Evolutionary conservation across 2,329 filamentous ascomycete species (phyloP).

Genomic region (Lasiodiplodia hormozganensis): DNA sequence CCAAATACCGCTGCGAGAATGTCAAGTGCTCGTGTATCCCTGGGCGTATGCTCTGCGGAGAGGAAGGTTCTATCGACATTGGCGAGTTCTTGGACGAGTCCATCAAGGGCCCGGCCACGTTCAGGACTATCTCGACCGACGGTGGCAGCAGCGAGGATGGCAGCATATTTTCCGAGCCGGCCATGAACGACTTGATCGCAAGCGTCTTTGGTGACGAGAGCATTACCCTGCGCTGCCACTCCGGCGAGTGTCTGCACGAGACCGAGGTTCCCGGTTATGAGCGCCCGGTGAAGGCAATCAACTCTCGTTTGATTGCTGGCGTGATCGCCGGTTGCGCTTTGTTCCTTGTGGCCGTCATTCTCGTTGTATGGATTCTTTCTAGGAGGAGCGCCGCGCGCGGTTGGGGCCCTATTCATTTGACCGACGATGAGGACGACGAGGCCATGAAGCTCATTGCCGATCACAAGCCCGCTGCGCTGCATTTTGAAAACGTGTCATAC

Average conservation of each 20-base stretch:
- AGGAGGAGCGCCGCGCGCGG: constrained; percentile 68
- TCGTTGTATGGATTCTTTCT: constrained; percentile 87
- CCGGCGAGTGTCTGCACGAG: constrained; percentile 91
- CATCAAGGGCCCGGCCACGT: constrained; percentile 87
- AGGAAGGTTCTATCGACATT: constrained; percentile 89
- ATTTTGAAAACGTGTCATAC: constrained; percentile 89
- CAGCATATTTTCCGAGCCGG: constrained; percentile 88
- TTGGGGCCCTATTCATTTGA: constrained; percentile 76
- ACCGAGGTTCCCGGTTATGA: constrained; percentile 93
- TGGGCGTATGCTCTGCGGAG: constrained; percentile 91
- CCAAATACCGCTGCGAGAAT: constrained; percentile 82
- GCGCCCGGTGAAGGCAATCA: constrained; percentile 90
- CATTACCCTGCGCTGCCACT: constrained; percentile 80
- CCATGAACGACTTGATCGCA: constrained; percentile 89
- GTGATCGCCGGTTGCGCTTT: constrained; percentile 87
- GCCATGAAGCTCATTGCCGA: constrained; percentile 84
- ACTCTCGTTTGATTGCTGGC: constrained; percentile 92
- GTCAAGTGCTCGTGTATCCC: constrained; percentile 88
- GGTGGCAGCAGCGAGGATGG: constrained; percentile 67
- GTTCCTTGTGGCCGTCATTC: constrained; percentile 85
- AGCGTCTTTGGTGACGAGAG: constrained; percentile 89
- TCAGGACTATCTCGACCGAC: constrained; percentile 69
- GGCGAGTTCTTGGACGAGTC: constrained; percentile 82
- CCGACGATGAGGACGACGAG: constrained; percentile 86
- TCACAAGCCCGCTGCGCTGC: constrained; percentile 87